Evolutionary conservation across 768 basidiomycete species (phyloP).

Genomic region (Calocybe gangraenosa): DNA sequence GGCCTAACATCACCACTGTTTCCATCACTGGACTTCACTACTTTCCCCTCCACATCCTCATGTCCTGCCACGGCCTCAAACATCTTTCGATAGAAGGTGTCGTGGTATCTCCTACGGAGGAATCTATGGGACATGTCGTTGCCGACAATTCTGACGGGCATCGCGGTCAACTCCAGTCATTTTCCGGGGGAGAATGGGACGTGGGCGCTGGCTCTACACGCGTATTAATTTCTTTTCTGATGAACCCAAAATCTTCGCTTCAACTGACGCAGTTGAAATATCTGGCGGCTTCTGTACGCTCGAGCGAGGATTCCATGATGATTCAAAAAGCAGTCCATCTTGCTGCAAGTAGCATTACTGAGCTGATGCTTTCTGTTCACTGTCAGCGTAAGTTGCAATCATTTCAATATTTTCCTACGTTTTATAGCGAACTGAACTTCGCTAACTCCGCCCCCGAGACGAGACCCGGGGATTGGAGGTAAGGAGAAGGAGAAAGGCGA

Average conservation of each 20-base stretch:
- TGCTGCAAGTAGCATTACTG: background rate
- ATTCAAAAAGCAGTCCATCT: conserved; percentile 3
- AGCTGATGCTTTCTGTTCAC: background rate
- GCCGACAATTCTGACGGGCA: background rate
- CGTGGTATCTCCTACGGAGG: background rate
- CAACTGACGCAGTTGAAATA: background rate
- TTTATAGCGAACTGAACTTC: background rate
- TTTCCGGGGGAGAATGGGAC: background rate
- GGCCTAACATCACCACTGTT: background rate
- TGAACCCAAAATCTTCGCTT: background rate
- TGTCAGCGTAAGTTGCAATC: conserved; percentile 1
- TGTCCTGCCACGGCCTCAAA: background rate
- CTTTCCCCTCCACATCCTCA: conserved; percentile 1
- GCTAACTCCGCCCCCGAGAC: no score
- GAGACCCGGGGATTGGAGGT: no score
- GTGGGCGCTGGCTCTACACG: conserved; percentile 1
- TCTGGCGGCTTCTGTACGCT: conserved; percentile 2
- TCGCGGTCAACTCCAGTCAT: background rate
- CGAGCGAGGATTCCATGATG: background rate
- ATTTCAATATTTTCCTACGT: background rate
- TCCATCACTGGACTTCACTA: background rate
- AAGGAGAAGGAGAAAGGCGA: no score
- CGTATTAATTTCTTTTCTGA: conserved; percentile 1
- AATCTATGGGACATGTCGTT: background rate
- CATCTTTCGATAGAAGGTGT: conserved; percentile 1